phyloP scores from a whole-genome alignment of 2,329 filamentous ascomycete genomes.

The Fusarium subglutinans region DNA sequence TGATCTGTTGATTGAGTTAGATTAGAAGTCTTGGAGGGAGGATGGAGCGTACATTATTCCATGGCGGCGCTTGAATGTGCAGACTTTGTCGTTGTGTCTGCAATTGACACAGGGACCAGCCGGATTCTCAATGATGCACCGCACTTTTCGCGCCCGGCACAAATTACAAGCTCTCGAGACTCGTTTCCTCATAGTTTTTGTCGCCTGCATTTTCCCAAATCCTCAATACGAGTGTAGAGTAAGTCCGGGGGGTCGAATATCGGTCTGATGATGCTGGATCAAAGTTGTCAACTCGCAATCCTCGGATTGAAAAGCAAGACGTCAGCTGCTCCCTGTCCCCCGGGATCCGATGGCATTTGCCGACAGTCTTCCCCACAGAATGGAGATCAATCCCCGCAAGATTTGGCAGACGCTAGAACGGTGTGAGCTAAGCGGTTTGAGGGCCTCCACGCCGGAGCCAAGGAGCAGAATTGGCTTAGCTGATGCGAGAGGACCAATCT shows the following conservation, averaged over 20 bases:
- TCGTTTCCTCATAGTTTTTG: slow-evolving; percentile 28
- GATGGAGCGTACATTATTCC: slow-evolving; percentile 16
- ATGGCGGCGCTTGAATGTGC: slow-evolving; percentile 32
- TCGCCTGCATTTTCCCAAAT: slow-evolving; percentile 1
- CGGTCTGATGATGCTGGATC: neutral
- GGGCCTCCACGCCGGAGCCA: neutral
- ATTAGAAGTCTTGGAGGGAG: fast-evolving
- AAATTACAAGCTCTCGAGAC: slow-evolving; percentile 36
- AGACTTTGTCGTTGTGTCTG: slow-evolving; percentile 38
- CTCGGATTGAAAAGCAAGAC: slow-evolving; percentile 21
- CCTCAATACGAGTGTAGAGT: no score
- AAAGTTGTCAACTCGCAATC: neutral
- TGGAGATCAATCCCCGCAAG: slow-evolving; percentile 3
- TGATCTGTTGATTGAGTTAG: slow-evolving; percentile 8
- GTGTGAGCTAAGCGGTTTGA: neutral
- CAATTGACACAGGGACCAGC: slow-evolving; percentile 40
- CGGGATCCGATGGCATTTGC: slow-evolving; percentile 26
- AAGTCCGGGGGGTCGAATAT: no score
- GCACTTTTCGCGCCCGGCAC: slow-evolving; percentile 37
- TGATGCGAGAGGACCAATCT: slow-evolving; percentile 4
- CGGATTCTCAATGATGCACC: slow-evolving; percentile 38
- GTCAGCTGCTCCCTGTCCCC: neutral
- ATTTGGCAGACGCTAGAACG: neutral
- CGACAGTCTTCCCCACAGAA: slow-evolving; percentile 24
- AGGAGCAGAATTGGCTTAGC: neutral